These are phyloP conservation scores for Phytophthora europaea DNA, from an alignment of 352 stramenopile genomes.

Conservation along the genomic window DNA sequence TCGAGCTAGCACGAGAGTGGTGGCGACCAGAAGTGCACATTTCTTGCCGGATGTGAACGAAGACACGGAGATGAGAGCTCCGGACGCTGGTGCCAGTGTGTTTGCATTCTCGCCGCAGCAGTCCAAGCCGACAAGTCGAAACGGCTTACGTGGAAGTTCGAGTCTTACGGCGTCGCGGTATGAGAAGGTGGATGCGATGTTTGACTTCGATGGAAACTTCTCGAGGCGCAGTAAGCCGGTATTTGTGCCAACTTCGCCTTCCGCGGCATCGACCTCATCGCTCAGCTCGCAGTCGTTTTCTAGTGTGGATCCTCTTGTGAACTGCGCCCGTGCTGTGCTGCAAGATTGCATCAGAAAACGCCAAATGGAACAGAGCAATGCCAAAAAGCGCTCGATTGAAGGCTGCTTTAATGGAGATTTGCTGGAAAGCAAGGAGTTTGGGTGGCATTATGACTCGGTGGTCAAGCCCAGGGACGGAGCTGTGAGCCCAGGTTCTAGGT, in stretches of 20 bases:
- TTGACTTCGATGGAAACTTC: conserved; percentile 28
- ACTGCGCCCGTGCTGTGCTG: conserved; percentile 70
- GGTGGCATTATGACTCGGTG: conserved; percentile 41
- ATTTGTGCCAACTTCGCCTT: conserved; percentile 36
- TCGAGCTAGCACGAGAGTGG: conserved; percentile 17
- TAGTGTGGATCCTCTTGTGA: conserved; percentile 62
- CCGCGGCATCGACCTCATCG: conserved; percentile 51
- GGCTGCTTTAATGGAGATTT: conserved; percentile 49
- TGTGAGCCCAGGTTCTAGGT: conserved; percentile 66
- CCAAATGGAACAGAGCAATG: conserved; percentile 60
- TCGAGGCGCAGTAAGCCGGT: conserved; percentile 26
- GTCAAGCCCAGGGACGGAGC: conserved; percentile 53
- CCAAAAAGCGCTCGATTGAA: conserved; percentile 79
- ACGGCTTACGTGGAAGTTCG: conserved; percentile 3
- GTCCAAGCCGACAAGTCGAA: conserved; percentile 21
- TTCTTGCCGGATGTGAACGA: conserved; percentile 39
- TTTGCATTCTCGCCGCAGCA: conserved; percentile 32
- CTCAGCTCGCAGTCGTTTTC: conserved; percentile 52
- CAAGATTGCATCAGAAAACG: conserved; percentile 79
- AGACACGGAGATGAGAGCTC: conserved; percentile 36
- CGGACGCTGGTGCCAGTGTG: conserved; percentile 17
- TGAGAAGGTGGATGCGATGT: conserved; percentile 18
- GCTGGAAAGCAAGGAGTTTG: conserved; percentile 43
- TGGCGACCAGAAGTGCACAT: conserved; percentile 9
- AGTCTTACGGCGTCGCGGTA: conserved; percentile 18